These are phyloP conservation scores for Hamamelis virginiana DNA, from an alignment of 164 flowering plant genomes.

Conservation along the genomic window DNA sequence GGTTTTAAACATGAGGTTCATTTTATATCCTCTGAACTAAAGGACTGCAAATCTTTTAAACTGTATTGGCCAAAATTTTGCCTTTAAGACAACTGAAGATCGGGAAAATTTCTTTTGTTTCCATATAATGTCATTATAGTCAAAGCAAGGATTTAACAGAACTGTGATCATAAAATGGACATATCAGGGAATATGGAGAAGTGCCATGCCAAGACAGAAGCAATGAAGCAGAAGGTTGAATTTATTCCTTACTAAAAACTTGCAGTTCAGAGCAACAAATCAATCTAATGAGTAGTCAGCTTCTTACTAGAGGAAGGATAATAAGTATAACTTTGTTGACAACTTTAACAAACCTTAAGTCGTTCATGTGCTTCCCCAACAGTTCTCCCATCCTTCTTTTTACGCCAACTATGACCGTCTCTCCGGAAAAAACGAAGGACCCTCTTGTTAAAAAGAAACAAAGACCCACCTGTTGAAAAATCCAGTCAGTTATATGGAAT, in stretches of 20 bases:
- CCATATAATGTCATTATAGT: background rate
- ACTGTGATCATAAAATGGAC: background rate
- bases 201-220: background rate
- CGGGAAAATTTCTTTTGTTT: background rate
- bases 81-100: background rate
- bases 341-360: conserved; percentile 62
- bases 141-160: background rate
- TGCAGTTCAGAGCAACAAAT: background rate
- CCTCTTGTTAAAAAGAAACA: conserved; percentile 88
- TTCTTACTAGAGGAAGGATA: background rate
- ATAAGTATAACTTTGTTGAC: background rate
- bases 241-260: background rate
- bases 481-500: conserved; percentile 5
- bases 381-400: conserved; percentile 83
- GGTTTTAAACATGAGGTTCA: background rate
- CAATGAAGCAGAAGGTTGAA: background rate
- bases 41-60: background rate
- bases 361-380: conserved; percentile 97
- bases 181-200: background rate
- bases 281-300: too few species aligned
- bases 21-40: background rate
- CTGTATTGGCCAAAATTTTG: background rate
- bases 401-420: conserved; percentile 94
- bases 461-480: conserved; percentile 74
- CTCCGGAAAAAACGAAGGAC: conserved; percentile 81